Base-by-base conservation (phyloP, 495 filamentous ascomycete species). In the Neurospora sp. region DNA sequence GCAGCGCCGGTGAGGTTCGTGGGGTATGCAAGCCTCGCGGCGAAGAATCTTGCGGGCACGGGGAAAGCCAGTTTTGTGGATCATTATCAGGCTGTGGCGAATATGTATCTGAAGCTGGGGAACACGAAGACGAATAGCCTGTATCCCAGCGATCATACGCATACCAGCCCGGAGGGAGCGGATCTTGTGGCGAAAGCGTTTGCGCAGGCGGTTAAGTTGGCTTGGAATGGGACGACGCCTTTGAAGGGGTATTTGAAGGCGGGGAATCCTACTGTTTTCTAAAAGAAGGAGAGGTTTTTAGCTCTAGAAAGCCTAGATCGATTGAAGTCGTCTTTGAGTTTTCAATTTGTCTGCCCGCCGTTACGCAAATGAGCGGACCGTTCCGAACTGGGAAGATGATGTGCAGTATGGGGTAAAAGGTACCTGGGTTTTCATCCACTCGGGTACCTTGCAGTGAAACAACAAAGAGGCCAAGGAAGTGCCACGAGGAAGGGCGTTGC, bases 141-240 rank as follows among this genome's bases (percentile, higher is more conserved):
- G 54, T 92, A 84, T 77, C 89, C 90, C 0, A 82, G 81, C 38
- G 90, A 92, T 76, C 88, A 92, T 78, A 91, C 89, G 8, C 90
- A 92, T 79, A 91, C 90, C 3, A 89, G 85, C 75, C 80, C 87
- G 0, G 82, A 76, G 42, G 90, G 90, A 0, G 89, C 90, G 4
- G 82, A 87, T 74, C 82, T 88, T 6, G 88, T 90, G 16, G 86
- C 86, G 0, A 84, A 87, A 76, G 88, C 89, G 41, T 92, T 92
- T 78, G 86, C 90, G 71, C 89, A 90, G 82, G 90, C 84, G 0
- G 77, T 91, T 8, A 78, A 83, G 37, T 88, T 86, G 75, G 82
- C 79, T 9, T 79, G 74, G 14, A 83, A 82, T 54, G 79, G 80
- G 71, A 79, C 79, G 35, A 81, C 80, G 74, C 74, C 79, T 72